Evolutionary conservation across 352 stramenopile genomes (phyloP).

Genomic region (Stramenopiles sp.): DNA sequence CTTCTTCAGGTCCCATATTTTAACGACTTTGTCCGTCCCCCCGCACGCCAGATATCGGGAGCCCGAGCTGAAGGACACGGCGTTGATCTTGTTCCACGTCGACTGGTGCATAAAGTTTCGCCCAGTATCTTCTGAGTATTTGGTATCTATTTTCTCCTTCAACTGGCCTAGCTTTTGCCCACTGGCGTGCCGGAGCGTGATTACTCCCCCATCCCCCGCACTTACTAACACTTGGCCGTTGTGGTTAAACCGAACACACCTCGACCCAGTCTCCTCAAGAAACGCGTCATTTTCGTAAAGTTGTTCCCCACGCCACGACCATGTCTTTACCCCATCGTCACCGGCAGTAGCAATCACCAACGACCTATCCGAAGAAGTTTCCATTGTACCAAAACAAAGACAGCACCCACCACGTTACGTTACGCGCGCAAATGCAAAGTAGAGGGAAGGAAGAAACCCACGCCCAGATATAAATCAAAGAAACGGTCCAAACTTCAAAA

Average conservation of each 20-base stretch:
- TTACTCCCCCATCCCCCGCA: neutral
- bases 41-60: neutral
- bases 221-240: constrained; percentile 4
- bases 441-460: too few species aligned
- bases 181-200: neutral
- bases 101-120: neutral
- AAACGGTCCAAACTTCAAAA: too few species aligned
- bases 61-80: neutral
- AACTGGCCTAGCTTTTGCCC: neutral
- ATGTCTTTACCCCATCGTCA: neutral
- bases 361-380: neutral
- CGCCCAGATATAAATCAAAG: too few species aligned
- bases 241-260: neutral
- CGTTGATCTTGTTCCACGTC: neutral
- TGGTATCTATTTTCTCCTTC: neutral
- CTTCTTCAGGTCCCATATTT: neutral
- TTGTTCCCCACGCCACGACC: neutral
- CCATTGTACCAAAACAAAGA: neutral
- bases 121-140: neutral
- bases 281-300: neutral
- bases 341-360: neutral
- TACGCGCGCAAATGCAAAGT: too few species aligned
- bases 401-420: too few species aligned
- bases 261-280: neutral
- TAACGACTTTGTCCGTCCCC: neutral